Evolutionary conservation across 371 early-diverging fungal genomes (phyloP).

Genomic region (Lichtheimia ornata): DNA sequence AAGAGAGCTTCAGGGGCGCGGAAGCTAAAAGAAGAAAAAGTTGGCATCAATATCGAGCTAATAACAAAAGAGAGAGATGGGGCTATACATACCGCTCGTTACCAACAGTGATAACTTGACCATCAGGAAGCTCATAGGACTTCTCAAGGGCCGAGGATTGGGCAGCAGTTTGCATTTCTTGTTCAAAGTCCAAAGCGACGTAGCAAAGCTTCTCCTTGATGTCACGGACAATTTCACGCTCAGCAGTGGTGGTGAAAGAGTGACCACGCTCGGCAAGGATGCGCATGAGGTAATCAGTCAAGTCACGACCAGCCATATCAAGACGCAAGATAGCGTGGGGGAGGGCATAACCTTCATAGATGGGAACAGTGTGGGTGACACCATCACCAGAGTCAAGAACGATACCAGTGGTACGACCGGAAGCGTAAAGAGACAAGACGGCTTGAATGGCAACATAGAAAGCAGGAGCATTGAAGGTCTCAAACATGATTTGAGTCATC

Average conservation of each 20-base stretch:
- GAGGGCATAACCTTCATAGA: slow-evolving; percentile 99
- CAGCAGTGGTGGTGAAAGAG: slow-evolving; percentile 99
- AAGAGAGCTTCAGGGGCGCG: slow-evolving; percentile 99
- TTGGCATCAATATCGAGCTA: background rate
- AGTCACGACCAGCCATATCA: slow-evolving; percentile 94
- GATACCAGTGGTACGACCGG: slow-evolving; percentile 99
- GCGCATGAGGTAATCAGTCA: slow-evolving; percentile 97
- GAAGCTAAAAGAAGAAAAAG: slow-evolving; percentile 62
- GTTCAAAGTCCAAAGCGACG: slow-evolving; percentile 98
- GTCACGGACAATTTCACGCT: slow-evolving; percentile 99
- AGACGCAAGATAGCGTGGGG: slow-evolving; percentile 99
- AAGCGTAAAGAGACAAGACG: slow-evolving; percentile 96
- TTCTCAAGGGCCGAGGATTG: slow-evolving; percentile 93
- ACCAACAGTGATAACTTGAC: slow-evolving; percentile 98
- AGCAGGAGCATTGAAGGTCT: slow-evolving; percentile 98
- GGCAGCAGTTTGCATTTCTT: slow-evolving; percentile 96
- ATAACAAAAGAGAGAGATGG: background rate
- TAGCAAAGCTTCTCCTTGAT: slow-evolving; percentile 99
- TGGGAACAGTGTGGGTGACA: slow-evolving; percentile 99
- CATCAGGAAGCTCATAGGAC: slow-evolving; percentile 99
- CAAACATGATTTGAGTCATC: slow-evolving; percentile 99
- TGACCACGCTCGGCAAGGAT: slow-evolving; percentile 99
- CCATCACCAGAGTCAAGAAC: slow-evolving; percentile 99
- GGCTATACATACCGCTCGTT: slow-evolving; percentile 77
- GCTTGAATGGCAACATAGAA: slow-evolving; percentile 99